These are phyloP conservation scores for Solanum neorickii DNA, from an alignment of 257 asterid genomes.

Conservation along the genomic window DNA sequence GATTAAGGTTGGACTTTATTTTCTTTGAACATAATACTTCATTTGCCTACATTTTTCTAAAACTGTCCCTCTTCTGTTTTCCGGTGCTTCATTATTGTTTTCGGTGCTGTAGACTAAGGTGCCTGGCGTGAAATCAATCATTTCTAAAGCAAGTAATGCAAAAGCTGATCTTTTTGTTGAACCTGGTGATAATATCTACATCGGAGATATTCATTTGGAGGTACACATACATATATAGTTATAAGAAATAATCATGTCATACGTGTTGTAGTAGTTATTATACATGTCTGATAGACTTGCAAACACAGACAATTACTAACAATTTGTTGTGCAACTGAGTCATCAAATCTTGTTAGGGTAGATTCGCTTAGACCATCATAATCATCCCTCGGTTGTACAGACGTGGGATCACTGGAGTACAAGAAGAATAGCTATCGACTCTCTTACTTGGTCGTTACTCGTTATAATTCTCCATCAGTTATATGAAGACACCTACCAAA, in stretches of 20 bases:
- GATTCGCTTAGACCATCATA: not conserved
- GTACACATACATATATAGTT: conserved; percentile 13
- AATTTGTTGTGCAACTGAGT: not conserved
- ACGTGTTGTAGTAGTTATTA: not conserved
- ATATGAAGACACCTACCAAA: not conserved
- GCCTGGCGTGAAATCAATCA: conserved; percentile 72
- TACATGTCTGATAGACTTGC: not conserved
- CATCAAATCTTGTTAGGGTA: not conserved
- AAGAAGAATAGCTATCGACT: not conserved
- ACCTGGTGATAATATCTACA: conserved; percentile 64
- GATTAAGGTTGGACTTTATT: conserved; percentile 49
- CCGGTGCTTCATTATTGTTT: conserved; percentile 1
- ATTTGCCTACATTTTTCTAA: not conserved
- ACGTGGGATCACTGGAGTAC: not conserved
- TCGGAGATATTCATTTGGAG: conserved; percentile 87
- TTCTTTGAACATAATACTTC: not conserved
- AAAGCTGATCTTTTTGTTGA: conserved; percentile 76
- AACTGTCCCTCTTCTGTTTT: not conserved
- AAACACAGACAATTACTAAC: not conserved
- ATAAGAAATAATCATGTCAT: not conserved
- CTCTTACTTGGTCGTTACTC: not conserved
- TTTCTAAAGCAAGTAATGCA: conserved; percentile 92
- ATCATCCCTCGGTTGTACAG: not conserved
- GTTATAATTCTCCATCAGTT: not conserved
- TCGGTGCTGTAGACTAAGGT: conserved; percentile 47